phyloP scores from a whole-genome alignment of 768 basidiomycete species.

The Kondoa malvinella region DNA sequence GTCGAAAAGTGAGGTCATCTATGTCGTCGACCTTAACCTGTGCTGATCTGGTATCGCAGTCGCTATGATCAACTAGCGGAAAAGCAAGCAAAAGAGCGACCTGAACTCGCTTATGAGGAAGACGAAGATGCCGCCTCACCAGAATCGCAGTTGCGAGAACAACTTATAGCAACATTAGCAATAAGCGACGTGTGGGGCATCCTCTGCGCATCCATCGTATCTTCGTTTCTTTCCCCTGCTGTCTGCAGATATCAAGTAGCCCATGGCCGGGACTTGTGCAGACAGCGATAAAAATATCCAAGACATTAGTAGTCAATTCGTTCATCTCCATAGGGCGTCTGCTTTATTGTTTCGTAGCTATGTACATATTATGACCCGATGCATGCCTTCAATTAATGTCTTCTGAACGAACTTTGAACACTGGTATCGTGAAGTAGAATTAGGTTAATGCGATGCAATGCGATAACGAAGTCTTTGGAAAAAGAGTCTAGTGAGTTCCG shows the following conservation, averaged over 20 bases:
- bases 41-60: no score
- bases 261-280: background rate
- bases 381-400: background rate
- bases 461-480: background rate
- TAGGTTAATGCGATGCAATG: no score
- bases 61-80: background rate
- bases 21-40: no score
- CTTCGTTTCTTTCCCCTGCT: background rate
- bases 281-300: background rate
- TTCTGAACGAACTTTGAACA: no score
- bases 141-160: background rate
- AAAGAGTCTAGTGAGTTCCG: background rate
- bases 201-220: background rate
- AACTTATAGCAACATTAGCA: background rate
- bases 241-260: background rate
- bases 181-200: background rate
- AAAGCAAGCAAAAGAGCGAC: slow-evolving; percentile 3
- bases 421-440: no score
- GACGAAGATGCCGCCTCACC: slow-evolving; percentile 6
- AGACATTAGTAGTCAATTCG: background rate
- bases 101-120: background rate
- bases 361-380: background rate
- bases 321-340: background rate
- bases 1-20: no score
- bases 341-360: background rate